Conservation (phyloP, 371 early-diverging fungal species). For the Nematocida minor region DNA sequence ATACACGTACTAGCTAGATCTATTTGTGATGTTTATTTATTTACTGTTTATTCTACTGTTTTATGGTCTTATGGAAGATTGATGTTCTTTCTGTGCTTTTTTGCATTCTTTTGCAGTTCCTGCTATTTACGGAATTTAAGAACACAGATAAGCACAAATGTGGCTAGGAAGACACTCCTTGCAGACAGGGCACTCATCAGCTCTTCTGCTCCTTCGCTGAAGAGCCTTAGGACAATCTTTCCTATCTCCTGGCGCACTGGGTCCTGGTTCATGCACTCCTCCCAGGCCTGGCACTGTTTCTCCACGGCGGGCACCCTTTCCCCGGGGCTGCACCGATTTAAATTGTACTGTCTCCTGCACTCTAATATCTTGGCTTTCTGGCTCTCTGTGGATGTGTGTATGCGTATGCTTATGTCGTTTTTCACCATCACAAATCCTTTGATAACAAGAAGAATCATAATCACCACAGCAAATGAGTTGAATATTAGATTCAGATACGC, state of each 20-base stretch:
- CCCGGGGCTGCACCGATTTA: constrained; percentile 71
- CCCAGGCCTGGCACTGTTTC: constrained; percentile 71
- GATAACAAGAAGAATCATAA: constrained; percentile 41
- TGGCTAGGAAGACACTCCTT: constrained; percentile 25
- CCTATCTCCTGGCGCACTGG: constrained; percentile 55
- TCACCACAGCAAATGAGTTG: constrained; percentile 49
- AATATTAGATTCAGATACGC: constrained; percentile 54
- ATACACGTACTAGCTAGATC: no score
- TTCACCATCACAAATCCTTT: constrained; percentile 51
- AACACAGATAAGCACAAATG: neutral
- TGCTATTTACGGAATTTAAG: neutral
- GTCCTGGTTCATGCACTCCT: constrained; percentile 70
- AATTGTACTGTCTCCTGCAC: constrained; percentile 69
- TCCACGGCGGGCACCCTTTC: constrained; percentile 74
- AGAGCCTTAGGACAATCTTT: constrained; percentile 58
- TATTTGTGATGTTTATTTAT: no score
- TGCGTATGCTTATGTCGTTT: constrained; percentile 57
- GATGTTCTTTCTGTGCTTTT: neutral
- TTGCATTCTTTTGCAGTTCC: neutral
- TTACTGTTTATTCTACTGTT: no score
- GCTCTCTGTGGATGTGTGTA: constrained; percentile 13
- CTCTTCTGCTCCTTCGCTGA: constrained; percentile 60
- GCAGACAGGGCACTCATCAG: constrained; percentile 56
- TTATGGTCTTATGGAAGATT: neutral
- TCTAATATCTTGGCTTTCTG: constrained; percentile 63